A percentile compares a stretch with the other conserved stretches of the same genome.
Evolutionary conservation across 768 basidiomycete species (phyloP).

Genomic region (Mycena latifolia): DNA sequence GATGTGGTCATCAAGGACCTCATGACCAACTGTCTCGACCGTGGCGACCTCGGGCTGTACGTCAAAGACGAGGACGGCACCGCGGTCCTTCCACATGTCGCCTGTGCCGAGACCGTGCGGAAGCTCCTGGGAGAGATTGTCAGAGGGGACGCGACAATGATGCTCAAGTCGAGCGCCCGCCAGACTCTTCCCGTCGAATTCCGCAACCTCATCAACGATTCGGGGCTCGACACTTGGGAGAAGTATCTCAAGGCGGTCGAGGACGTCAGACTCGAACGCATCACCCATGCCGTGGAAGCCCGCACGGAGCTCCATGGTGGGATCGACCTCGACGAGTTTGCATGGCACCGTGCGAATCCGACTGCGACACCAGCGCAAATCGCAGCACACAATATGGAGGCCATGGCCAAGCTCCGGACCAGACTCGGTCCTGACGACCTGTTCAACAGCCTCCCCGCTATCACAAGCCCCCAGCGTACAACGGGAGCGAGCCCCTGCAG

Average conservation of each 20-base stretch:
- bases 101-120: not conserved
- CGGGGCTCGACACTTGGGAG: no score
- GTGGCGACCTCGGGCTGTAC: not conserved
- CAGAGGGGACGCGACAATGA: slow-evolving; percentile 8
- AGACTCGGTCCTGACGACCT: not conserved
- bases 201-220: no score
- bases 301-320: not conserved
- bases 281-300: slow-evolving; percentile 11
- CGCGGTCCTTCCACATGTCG: not conserved
- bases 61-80: slow-evolving; percentile 8
- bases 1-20: not conserved
- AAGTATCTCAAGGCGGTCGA: no score
- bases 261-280: no score
- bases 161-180: no score
- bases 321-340: not conserved
- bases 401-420: no score
- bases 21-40: not conserved
- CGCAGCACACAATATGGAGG: no score
- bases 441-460: not conserved
- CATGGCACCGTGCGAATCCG: not conserved
- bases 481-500: not conserved
- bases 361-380: not conserved
- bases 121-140: slow-evolving; percentile 6
- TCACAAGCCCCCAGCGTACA: not conserved
- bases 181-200: no score